phyloP scores from a whole-genome alignment of 306 rosid species.

The Arachis stenosperma region DNA sequence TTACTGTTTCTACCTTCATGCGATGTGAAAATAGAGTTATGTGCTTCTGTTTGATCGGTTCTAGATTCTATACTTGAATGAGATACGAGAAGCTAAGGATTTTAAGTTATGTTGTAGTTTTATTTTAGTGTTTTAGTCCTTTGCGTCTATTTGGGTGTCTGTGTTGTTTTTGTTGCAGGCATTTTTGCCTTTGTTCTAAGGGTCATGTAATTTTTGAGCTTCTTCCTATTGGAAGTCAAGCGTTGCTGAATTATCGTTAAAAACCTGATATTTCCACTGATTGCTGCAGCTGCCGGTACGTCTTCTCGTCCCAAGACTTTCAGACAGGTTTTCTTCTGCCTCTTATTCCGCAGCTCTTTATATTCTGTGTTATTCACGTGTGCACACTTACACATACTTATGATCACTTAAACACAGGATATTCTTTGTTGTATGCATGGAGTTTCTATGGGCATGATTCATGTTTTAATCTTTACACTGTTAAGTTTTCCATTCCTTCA shows the following conservation, averaged over 20 bases:
- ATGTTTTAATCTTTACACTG: not conserved
- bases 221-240: no score
- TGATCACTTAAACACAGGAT: not conserved
- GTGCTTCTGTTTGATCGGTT: slow-evolving; percentile 11
- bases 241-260: not conserved
- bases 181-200: no score
- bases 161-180: no score
- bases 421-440: slow-evolving; percentile 1
- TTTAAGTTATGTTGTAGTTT: no score
- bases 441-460: slow-evolving; percentile 9
- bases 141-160: no score
- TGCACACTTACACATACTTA: not conserved
- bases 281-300: slow-evolving; percentile 81
- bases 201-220: no score
- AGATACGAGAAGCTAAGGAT: not conserved
- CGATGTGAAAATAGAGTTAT: slow-evolving; percentile 4
- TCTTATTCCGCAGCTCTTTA: not conserved
- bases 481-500: not conserved
- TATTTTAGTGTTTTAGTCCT: no score
- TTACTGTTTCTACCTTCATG: not conserved
- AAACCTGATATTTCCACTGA: slow-evolving; percentile 36
- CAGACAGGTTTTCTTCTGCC: slow-evolving; percentile 58
- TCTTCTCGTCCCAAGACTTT: slow-evolving; percentile 80
- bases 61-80: slow-evolving; percentile 17
- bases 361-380: slow-evolving; percentile 5